Evolutionary conservation across 202 grass and related monocot genomes (phyloP).

Genomic region (Bolboschoenoplectus hybrid): DNA sequence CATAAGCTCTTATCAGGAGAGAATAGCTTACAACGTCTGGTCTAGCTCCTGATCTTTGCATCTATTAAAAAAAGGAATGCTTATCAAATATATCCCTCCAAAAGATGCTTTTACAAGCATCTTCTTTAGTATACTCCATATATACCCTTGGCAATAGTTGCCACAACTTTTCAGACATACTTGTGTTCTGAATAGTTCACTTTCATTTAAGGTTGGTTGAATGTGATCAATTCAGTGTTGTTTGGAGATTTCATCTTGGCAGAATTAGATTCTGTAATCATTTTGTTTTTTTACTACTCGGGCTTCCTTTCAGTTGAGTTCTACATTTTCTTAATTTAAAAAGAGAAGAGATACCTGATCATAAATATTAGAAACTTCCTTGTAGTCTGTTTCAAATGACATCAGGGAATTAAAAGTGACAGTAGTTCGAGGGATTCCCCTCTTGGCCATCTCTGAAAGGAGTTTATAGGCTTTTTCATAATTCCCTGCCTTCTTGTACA

Average conservation of each 20-base stretch:
- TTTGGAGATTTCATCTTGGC: not conserved
- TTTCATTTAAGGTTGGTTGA: not conserved
- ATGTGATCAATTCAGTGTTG: not conserved
- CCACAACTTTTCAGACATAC: not conserved
- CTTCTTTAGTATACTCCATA: not conserved
- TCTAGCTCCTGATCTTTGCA: slow-evolving; percentile 81
- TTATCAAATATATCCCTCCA: not conserved
- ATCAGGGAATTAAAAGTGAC: slow-evolving; percentile 97
- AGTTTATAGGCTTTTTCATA: slow-evolving; percentile 70
- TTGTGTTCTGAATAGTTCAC: not conserved
- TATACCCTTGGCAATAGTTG: slow-evolving; percentile 12
- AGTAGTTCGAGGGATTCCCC: slow-evolving; percentile 71
- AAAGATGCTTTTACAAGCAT: slow-evolving; percentile 25
- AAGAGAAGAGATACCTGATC: slow-evolving; percentile 70
- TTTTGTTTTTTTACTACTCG: not conserved
- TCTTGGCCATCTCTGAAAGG: slow-evolving; percentile 74
- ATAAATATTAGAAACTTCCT: slow-evolving; percentile 95
- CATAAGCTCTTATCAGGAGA: slow-evolving; percentile 93
- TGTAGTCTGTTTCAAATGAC: slow-evolving; percentile 93
- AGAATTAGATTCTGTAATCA: not conserved
- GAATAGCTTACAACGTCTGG: slow-evolving; percentile 99
- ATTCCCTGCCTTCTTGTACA: slow-evolving; percentile 89
- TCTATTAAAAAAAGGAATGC: slow-evolving; percentile 50
- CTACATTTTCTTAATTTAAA: slow-evolving; percentile 4
- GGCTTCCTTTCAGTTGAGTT: not conserved